Evolutionary conservation across 768 basidiomycete genomes (phyloP).

Genomic region (Russula sp.): DNA sequence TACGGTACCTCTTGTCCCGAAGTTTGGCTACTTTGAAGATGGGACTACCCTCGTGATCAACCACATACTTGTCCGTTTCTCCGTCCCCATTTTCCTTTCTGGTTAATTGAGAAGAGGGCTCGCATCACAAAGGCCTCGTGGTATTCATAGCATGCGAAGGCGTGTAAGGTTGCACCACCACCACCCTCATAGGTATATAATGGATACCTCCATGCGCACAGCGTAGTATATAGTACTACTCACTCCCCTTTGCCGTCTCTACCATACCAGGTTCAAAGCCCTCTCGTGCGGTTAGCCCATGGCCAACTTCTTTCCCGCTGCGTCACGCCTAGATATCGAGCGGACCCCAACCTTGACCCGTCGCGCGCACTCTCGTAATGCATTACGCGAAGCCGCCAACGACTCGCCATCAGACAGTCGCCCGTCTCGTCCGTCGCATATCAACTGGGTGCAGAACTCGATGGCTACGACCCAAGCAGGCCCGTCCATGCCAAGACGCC

Average conservation of each 20-base stretch:
- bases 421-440: slow-evolving; percentile 24
- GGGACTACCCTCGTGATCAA: background rate
- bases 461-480: slow-evolving; percentile 2
- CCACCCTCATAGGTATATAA: slow-evolving; percentile 19
- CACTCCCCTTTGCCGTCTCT: slow-evolving; percentile 9
- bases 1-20: background rate
- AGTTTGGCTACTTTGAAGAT: background rate
- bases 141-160: slow-evolving; percentile 11
- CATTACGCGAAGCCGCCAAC: slow-evolving; percentile 7
- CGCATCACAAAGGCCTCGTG: slow-evolving; percentile 22
- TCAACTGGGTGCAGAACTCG: slow-evolving; percentile 28
- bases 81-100: background rate
- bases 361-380: slow-evolving; percentile 15
- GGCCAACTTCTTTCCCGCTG: slow-evolving; percentile 29
- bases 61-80: background rate
- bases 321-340: slow-evolving; percentile 24
- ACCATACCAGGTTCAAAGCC: slow-evolving; percentile 6
- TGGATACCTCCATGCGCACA: slow-evolving; percentile 6
- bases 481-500: slow-evolving; percentile 20
- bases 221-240: slow-evolving; percentile 4
- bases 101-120: background rate
- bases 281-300: slow-evolving; percentile 22
- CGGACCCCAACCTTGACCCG: slow-evolving; percentile 21
- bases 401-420: slow-evolving; percentile 19
- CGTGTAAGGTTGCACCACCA: slow-evolving; percentile 14